Conservation (phyloP, 2,329 filamentous ascomycete genomes). For the Pyrenophora teres region DNA sequence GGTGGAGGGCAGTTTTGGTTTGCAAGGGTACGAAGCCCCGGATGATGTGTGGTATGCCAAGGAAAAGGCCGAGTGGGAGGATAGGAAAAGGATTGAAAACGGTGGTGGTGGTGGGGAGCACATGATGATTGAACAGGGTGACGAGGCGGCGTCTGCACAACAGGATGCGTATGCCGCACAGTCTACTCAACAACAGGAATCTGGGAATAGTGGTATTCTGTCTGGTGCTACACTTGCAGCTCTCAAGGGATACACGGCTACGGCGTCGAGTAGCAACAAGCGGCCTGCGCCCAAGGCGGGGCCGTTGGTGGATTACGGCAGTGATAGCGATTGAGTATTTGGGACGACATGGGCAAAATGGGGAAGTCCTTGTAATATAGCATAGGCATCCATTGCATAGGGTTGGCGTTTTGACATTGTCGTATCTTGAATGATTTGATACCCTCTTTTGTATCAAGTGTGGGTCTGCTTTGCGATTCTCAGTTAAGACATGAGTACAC, state of each 20-base stretch:
- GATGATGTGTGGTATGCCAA: constrained; percentile 92
- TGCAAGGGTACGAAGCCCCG: constrained; percentile 90
- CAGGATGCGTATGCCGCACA: constrained; percentile 15
- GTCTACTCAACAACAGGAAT: constrained; percentile 24
- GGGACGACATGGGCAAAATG: no score
- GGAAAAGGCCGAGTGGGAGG: constrained; percentile 69
- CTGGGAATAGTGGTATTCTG: constrained; percentile 67
- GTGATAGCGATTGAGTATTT: constrained; percentile 64
- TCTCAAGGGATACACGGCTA: constrained; percentile 60
- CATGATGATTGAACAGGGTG: constrained; percentile 52
- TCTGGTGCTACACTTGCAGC: constrained; percentile 82
- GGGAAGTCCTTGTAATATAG: no score
- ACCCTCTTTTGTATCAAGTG: neutral
- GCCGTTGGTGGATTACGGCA: constrained; percentile 85
- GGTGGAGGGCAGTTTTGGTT: constrained; percentile 81
- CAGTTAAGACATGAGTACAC: no score
- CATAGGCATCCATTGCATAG: neutral
- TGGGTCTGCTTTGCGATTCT: neutral
- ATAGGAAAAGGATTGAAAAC: constrained; percentile 64
- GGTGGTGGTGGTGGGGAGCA: constrained; percentile 62
- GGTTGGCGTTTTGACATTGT: neutral
- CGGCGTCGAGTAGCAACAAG: constrained; percentile 52
- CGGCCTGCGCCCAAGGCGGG: constrained; percentile 62
- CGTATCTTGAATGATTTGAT: neutral
- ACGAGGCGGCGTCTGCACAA: constrained; percentile 45